Evolutionary conservation across 345 rosid genomes (phyloP).

Genomic region (Eucalyptus virginea): DNA sequence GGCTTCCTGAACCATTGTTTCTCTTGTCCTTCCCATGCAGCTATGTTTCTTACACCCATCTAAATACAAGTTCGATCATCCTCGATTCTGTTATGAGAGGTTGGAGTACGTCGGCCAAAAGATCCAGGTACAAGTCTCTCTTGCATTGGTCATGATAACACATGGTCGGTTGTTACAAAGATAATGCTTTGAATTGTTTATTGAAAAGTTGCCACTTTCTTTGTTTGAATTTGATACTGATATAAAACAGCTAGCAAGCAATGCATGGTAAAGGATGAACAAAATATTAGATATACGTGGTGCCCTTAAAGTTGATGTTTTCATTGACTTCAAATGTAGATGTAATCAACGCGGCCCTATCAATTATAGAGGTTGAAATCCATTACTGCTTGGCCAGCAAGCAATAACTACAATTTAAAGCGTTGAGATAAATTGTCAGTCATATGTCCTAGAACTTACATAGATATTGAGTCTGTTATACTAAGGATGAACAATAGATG

Average conservation of each 20-base stretch:
- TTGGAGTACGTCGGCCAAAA: slow-evolving; percentile 89
- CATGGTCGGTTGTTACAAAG: background rate
- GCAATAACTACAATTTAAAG: background rate
- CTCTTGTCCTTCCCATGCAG: slow-evolving; percentile 15
- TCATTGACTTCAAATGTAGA: background rate
- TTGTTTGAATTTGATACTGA: background rate
- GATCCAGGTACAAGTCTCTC: slow-evolving; percentile 56
- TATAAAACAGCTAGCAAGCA: background rate
- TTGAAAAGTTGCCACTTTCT: background rate
- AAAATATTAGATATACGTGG: background rate
- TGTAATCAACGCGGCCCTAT: fast-evolving
- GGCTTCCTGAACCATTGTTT: background rate
- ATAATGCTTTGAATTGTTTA: background rate
- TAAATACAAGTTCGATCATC: slow-evolving; percentile 84
- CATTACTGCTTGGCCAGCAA: background rate
- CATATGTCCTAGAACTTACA: background rate
- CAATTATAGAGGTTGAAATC: too few relatives aligned
- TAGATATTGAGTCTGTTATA: background rate
- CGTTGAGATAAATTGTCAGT: background rate
- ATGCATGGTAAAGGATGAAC: background rate
- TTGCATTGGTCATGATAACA: fast-evolving
- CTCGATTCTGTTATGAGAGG: slow-evolving; percentile 83
- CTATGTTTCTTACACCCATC: slow-evolving; percentile 98
- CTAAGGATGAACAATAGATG: background rate
- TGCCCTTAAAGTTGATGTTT: background rate